These are phyloP conservation scores for Fusarium hainanense DNA, from an alignment of 2,329 filamentous ascomycete genomes.

Conservation along the genomic window DNA sequence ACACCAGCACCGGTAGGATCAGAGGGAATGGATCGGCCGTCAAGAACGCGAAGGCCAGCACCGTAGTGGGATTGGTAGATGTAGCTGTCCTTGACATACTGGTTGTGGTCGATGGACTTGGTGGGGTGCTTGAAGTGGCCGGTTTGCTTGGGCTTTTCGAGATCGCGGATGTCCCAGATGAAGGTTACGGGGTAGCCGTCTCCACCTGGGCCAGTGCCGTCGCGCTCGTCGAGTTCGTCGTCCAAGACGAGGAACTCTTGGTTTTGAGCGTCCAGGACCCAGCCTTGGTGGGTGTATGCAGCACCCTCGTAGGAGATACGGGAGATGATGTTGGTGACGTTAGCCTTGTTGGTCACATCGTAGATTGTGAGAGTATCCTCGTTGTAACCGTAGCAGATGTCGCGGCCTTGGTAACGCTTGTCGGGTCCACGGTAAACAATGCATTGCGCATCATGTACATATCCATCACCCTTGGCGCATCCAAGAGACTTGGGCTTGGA, in stretches of 20 bases:
- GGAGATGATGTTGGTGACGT: slow-evolving; percentile 59
- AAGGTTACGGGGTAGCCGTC: slow-evolving; percentile 62
- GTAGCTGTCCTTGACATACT: slow-evolving; percentile 58
- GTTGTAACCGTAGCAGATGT: slow-evolving; percentile 69
- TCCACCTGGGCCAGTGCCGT: slow-evolving; percentile 52
- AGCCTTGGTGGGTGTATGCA: slow-evolving; percentile 69
- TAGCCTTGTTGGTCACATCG: slow-evolving; percentile 62
- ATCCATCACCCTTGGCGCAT: slow-evolving; percentile 65
- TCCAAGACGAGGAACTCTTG: slow-evolving; percentile 62
- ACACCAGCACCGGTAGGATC: slow-evolving; percentile 59
- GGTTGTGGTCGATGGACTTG: slow-evolving; percentile 61
- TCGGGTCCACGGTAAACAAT: slow-evolving; percentile 66
- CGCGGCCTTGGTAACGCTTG: slow-evolving; percentile 57
- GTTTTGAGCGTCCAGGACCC: slow-evolving; percentile 59
- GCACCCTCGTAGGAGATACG: slow-evolving; percentile 66
- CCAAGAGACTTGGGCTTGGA: slow-evolving; percentile 64
- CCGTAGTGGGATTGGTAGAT: slow-evolving; percentile 64
- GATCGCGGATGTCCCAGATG: slow-evolving; percentile 61
- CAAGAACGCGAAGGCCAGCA: slow-evolving; percentile 58
- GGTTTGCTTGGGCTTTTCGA: slow-evolving; percentile 57
- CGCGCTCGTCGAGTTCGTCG: slow-evolving; percentile 64
- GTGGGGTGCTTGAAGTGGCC: slow-evolving; percentile 56
- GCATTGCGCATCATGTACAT: slow-evolving; percentile 71
- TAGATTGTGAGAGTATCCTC: slow-evolving; percentile 65
- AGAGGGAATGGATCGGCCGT: slow-evolving; percentile 50